Conservation (phyloP, 257 asterid genomes). For the Ajuga chamaepitys region DNA sequence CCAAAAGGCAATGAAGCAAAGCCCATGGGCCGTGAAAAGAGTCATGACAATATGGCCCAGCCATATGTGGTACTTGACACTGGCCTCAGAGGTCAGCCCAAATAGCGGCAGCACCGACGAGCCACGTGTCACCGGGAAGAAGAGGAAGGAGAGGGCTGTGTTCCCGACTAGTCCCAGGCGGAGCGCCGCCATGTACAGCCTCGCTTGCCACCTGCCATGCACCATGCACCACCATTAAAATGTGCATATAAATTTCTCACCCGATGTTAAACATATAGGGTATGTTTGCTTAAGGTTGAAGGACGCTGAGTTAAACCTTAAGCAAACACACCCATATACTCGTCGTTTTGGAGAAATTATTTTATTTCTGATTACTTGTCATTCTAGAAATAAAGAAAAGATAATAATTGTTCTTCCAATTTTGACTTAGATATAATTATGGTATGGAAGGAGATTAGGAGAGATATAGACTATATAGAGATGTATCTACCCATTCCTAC, state of each 20-base stretch:
- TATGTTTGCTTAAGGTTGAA: too few relatives aligned
- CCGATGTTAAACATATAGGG: too few relatives aligned
- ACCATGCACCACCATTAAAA: background rate
- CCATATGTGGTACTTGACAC: conserved; percentile 87
- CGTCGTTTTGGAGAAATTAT: too few relatives aligned
- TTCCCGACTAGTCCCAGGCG: conserved; percentile 68
- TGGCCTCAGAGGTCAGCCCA: conserved; percentile 76
- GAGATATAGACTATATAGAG: too few relatives aligned
- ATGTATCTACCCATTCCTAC: too few relatives aligned
- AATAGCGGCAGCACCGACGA: conserved; percentile 56
- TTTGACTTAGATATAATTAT: too few relatives aligned
- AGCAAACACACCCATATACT: too few relatives aligned
- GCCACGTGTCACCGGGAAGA: conserved; percentile 85
- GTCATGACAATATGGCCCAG: conserved; percentile 64
- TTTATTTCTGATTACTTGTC: too few relatives aligned
- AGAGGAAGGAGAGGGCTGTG: conserved; percentile 46
- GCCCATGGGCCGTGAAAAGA: conserved; percentile 69
- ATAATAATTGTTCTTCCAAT: too few relatives aligned
- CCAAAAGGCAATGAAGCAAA: conserved; percentile 50
- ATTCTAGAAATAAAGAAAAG: too few relatives aligned
- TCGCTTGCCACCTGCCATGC: conserved; percentile 62
- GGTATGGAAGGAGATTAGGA: too few relatives aligned
- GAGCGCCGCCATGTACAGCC: conserved; percentile 41
- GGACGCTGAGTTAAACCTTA: too few relatives aligned
- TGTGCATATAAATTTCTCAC: background rate